phyloP scores from a whole-genome alignment of 192 early-diverging fungal species.

The Coemansia umbellata region DNA sequence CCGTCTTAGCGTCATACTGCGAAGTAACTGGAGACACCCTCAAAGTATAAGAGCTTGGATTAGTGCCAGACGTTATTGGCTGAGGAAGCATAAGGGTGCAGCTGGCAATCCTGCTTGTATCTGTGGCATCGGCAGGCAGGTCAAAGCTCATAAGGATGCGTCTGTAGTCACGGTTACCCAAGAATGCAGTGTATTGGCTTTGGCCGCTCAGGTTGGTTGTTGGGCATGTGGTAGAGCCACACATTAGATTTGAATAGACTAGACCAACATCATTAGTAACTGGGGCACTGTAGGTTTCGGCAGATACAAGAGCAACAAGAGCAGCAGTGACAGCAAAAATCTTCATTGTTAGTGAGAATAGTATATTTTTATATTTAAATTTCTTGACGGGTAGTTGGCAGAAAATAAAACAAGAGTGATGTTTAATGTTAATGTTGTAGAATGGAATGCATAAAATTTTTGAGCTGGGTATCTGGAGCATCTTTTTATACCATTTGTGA shows the following conservation, averaged over 20 bases:
- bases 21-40: neutral
- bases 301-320: neutral
- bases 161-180: conserved; percentile 26
- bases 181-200: conserved; percentile 19
- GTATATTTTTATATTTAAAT: too few species aligned
- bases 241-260: conserved; percentile 22
- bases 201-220: conserved; percentile 18
- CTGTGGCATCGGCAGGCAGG: conserved; percentile 2
- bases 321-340: neutral
- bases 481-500: too few species aligned
- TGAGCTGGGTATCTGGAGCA: too few species aligned
- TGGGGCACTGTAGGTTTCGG: conserved; percentile 3
- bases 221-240: conserved; percentile 12
- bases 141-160: conserved; percentile 37
- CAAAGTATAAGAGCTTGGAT: conserved; percentile 16
- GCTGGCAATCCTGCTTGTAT: conserved; percentile 8
- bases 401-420: too few species aligned
- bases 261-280: conserved; percentile 29
- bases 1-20: conserved; percentile 15
- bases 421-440: too few species aligned
- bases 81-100: conserved; percentile 19
- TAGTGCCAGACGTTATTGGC: neutral
- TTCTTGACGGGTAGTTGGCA: too few species aligned
- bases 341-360: conserved; percentile 1
- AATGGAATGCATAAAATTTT: too few species aligned